phyloP scores from a whole-genome alignment of 179 eudicot genomes.

The Beta lomatogona region DNA sequence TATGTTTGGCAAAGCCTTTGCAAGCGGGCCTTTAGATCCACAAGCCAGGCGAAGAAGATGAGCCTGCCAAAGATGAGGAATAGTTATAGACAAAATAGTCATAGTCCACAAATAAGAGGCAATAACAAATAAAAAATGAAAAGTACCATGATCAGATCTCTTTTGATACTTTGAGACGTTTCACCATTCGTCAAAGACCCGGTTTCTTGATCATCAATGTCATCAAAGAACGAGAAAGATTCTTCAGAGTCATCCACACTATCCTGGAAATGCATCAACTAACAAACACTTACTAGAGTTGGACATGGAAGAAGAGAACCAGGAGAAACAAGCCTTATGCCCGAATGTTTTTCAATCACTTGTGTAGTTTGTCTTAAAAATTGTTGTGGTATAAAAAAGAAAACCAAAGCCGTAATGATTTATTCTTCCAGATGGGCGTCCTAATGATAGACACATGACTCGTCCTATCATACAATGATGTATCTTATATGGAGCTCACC shows the following conservation, averaged over 20 bases:
- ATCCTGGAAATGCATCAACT: slow-evolving; percentile 44
- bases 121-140: slow-evolving; percentile 10
- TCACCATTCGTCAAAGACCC: slow-evolving; percentile 42
- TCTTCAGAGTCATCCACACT: slow-evolving; percentile 32
- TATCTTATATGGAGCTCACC: neutral
- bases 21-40: slow-evolving; percentile 75
- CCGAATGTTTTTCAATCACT: neutral
- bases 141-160: slow-evolving; percentile 74
- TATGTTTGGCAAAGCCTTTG: slow-evolving; percentile 78
- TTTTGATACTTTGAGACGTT: slow-evolving; percentile 53
- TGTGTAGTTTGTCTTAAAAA: neutral
- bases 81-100: slow-evolving; percentile 9
- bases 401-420: neutral
- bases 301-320: slow-evolving; percentile 2
- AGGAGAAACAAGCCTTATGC: neutral
- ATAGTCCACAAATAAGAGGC: neutral
- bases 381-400: neutral
- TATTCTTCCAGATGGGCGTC: neutral
- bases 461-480: neutral
- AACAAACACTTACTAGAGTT: neutral
- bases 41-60: slow-evolving; percentile 98
- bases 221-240: slow-evolving; percentile 41
- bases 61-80: slow-evolving; percentile 52
- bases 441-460: neutral
- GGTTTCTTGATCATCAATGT: slow-evolving; percentile 47